Evolutionary conservation across 176 grass and related monocot species (phyloP), one percentile per base, ranked within the genome.

Genomic region (Secale cereale): DNA sequence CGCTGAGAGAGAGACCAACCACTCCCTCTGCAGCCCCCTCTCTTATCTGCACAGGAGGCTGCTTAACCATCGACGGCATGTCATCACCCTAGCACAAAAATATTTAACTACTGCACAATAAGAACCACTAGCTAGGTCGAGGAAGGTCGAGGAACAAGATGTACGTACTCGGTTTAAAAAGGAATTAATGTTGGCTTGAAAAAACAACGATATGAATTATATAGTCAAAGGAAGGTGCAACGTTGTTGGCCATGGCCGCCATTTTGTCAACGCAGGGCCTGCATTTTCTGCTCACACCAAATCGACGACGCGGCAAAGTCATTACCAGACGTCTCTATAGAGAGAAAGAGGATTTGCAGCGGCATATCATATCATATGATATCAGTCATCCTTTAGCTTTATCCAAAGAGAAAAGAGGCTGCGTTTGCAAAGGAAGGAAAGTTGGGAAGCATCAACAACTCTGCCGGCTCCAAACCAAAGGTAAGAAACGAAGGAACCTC

Each of bases 281-380:
- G 81, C 77, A 92, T 77, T 46, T 33, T 28, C 73, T 86, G 74
- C 82, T 57, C 61, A 32, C 62, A 15, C 46, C 57, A 71, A 72
- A 29, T 23, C 7, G 23, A 67, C 16, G 26, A 27, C 29, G 32
- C 59, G 59, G 41, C 36, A 13, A 59, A 30, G 65, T 78, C 73
- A 78, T 50, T 61, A 30, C 20, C 40, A 54, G 8, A 41, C 15
- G 28, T 30, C 74, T 82, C 80, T 65, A 30, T 27, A 8, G 25
- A 32, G 27, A 83, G 29, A 82, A 22, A 83, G 37, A 28, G 8
- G 74, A 81, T 32, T 12, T 36, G 41, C 15, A 16, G 67, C 84
- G 20, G 69, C 17, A 75, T 20, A 67, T 50, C 46, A 50, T 17
- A 6, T 50, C 52, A 54, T 17, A 56, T n/a, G n/a, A n/a, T 3